Conservation (phyloP, 345 rosid genomes). For the Syzygium oleosum region DNA sequence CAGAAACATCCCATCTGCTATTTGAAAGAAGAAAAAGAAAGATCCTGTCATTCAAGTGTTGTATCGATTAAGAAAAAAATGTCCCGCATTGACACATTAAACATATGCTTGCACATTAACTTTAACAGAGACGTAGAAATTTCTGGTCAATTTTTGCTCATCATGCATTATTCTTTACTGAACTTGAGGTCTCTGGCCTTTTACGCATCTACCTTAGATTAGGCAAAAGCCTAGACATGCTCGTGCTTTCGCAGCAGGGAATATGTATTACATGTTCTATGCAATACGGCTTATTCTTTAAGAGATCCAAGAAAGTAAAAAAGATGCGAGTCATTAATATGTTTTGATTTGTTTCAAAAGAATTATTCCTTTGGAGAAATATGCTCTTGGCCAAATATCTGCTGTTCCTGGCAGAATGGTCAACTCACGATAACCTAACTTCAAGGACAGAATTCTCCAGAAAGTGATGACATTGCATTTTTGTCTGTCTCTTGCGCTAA, state of each 20-base stretch:
- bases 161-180: neutral
- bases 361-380: neutral
- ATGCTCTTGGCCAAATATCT: neutral
- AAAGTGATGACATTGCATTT: neutral
- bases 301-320: neutral
- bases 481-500: neutral
- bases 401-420: neutral
- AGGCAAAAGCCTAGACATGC: neutral
- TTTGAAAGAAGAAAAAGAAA: neutral
- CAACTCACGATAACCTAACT: neutral
- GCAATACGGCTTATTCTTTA: neutral
- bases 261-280: neutral
- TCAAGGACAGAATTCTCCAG: neutral
- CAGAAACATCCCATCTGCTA: neutral
- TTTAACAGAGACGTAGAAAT: neutral
- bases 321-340: neutral
- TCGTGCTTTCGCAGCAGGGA: neutral
- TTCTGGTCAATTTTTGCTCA: neutral
- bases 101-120: neutral
- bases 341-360: neutral
- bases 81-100: neutral
- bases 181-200: neutral
- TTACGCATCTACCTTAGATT: neutral
- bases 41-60: neutral
- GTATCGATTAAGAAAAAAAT: neutral